A percentile compares a stretch with the other conserved stretches of the same genome.
Evolutionary conservation across 148 eudicot species (phyloP).

Genomic region (Tetragonia tetragonoides): DNA sequence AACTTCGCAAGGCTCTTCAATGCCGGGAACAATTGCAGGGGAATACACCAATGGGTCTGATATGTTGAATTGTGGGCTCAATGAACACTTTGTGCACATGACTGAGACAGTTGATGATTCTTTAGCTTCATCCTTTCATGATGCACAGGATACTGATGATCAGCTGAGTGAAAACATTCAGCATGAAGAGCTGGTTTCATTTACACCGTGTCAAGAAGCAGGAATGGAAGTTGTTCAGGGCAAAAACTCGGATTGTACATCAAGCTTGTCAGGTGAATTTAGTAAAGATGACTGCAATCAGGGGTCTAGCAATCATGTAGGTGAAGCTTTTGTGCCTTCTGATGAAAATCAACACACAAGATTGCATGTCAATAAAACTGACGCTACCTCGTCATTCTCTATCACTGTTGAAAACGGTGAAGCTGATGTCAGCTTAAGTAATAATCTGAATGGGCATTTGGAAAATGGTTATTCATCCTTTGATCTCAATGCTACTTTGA

Average conservation of each 20-base stretch:
- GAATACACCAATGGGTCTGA: constrained; percentile 14
- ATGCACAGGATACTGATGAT: constrained; percentile 31
- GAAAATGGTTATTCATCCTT: constrained; percentile 3
- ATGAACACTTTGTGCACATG: background rate
- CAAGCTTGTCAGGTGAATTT: constrained; percentile 7
- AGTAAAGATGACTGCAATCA: constrained; percentile 4
- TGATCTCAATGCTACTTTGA: constrained; percentile 6
- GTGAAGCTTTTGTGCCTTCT: constrained; percentile 12
- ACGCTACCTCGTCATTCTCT: constrained; percentile 16
- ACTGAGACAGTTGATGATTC: constrained; percentile 30
- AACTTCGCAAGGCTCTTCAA: constrained; percentile 11
- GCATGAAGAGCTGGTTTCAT: constrained; percentile 15
- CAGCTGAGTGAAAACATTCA: constrained; percentile 17
- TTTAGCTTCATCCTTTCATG: constrained; percentile 22
- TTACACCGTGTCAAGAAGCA: constrained; percentile 4
- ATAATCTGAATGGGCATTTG: background rate
- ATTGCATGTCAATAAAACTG: background rate
- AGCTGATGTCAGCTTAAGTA: constrained; percentile 18
- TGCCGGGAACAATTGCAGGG: constrained; percentile 12
- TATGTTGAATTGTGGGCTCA: constrained; percentile 13
- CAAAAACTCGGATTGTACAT: constrained; percentile 4
- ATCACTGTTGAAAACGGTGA: constrained; percentile 8
- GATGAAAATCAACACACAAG: background rate
- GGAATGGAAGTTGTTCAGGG: constrained; percentile 3
- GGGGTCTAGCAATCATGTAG: constrained; percentile 9